Percentiles rank a stretch among this genome's conserved stretches.
Evolutionary conservation across 345 rosid species (phyloP).

Genomic region (Stellera chamaejasme): DNA sequence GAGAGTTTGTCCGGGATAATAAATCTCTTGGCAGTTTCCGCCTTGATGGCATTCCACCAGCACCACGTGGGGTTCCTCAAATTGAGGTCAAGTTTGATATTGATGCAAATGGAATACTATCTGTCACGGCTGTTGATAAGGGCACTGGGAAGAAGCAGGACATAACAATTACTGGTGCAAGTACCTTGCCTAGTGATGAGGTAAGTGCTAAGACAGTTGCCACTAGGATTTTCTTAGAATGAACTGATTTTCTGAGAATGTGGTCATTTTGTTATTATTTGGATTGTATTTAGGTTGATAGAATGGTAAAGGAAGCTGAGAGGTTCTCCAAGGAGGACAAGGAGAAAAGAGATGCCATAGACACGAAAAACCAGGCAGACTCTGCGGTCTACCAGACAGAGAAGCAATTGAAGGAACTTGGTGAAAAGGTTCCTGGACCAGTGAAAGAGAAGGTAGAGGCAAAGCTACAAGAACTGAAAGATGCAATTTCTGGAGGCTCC

Average conservation of each 20-base stretch:
- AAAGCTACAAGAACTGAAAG: conserved; percentile 77
- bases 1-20: conserved; percentile 96
- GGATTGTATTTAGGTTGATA: conserved; percentile 46
- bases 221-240: not conserved
- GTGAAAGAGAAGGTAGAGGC: conserved; percentile 90
- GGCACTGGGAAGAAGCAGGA: conserved; percentile 96
- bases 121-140: conserved; percentile 79
- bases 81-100: conserved; percentile 91
- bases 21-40: conserved; percentile 83
- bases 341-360: conserved; percentile 92
- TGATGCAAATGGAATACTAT: conserved; percentile 92
- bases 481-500: conserved; percentile 55
- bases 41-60: conserved; percentile 71
- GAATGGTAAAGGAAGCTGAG: conserved; percentile 92
- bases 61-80: conserved; percentile 94
- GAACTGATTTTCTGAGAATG: not conserved
- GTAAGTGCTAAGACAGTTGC: conserved; percentile 20
- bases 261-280: not conserved
- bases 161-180: conserved; percentile 89
- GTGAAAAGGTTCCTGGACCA: conserved; percentile 79
- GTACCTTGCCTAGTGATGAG: conserved; percentile 95
- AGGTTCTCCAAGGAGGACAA: conserved; percentile 82
- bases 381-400: conserved; percentile 89
- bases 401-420: conserved; percentile 89
- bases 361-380: conserved; percentile 97